A percentile compares a stretch with the other conserved stretches of the same genome.
Conservation (phyloP, 306 rosid genomes). For the Senna tora region DNA sequence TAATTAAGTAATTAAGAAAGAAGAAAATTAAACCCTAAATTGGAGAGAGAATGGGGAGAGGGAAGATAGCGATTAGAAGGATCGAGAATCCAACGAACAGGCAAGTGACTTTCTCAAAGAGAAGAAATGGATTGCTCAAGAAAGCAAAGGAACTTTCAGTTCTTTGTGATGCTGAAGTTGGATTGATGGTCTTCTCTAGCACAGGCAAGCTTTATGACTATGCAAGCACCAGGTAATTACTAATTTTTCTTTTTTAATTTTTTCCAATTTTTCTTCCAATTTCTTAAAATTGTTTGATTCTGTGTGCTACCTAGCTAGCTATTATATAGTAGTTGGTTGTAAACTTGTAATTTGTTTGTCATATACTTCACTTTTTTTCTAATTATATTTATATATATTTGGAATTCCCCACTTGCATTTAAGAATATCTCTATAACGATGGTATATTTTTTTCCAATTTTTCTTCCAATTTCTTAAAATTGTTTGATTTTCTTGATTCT, state of each 20-base stretch:
- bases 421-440: slow-evolving; percentile 28
- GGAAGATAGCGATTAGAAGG: slow-evolving; percentile 46
- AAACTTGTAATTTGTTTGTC: background rate
- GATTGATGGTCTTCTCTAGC: slow-evolving; percentile 56
- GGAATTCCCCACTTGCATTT: slow-evolving; percentile 41
- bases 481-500: background rate
- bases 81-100: slow-evolving; percentile 51
- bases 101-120: slow-evolving; percentile 56
- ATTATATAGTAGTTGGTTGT: background rate
- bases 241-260: too few species aligned
- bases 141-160: slow-evolving; percentile 52
- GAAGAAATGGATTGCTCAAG: slow-evolving; percentile 57
- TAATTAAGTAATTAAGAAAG: background rate
- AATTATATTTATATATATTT: slow-evolving; percentile 19
- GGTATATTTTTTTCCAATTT: too few species aligned
- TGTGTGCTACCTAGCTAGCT: background rate
- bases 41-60: slow-evolving; percentile 39
- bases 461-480: background rate
- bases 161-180: slow-evolving; percentile 60
- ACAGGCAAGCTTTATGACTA: slow-evolving; percentile 53
- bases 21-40: slow-evolving; percentile 36
- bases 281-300: background rate
- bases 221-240: slow-evolving; percentile 49
- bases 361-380: background rate
- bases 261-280: background rate